phyloP scores from a whole-genome alignment of 345 rosid species.

The Capsella bursapastoris region DNA sequence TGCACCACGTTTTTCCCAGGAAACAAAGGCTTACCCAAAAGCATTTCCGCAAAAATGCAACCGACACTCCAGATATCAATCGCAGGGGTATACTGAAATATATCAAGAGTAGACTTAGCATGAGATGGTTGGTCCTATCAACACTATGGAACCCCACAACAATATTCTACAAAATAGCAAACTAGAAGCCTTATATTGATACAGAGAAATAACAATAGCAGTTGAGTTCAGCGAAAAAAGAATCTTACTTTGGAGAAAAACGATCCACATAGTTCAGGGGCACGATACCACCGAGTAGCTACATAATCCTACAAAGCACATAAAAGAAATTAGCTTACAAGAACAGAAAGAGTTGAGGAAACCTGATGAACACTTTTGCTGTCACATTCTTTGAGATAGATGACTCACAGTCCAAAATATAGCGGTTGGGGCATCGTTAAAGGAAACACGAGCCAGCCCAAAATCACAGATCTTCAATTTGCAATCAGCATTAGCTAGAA shows the following conservation, averaged over 20 bases:
- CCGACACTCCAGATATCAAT: conserved; percentile 99
- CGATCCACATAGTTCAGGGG: conserved; percentile 99
- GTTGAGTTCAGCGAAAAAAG: conserved; percentile 1
- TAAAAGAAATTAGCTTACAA: neutral
- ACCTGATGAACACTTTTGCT: neutral
- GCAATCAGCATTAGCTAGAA: conserved; percentile 99
- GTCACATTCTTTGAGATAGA: conserved; percentile 28
- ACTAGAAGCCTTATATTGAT: conserved; percentile 12
- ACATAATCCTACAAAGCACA: conserved; percentile 79
- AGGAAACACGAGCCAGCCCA: conserved; percentile 97
- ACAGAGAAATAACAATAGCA: conserved; percentile 6
- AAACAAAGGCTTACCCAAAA: conserved; percentile 87
- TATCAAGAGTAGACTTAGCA: conserved; percentile 18
- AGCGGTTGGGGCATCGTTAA: conserved; percentile 97
- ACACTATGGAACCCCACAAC: conserved; percentile 9
- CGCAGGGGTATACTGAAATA: conserved; percentile 86
- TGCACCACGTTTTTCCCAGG: conserved; percentile 98
- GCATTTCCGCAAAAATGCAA: conserved; percentile 99
- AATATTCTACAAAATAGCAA: neutral
- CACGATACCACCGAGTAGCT: conserved; percentile 99
- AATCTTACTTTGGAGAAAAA: conserved; percentile 92
- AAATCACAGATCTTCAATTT: conserved; percentile 97
- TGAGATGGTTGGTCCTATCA: conserved; percentile 22
- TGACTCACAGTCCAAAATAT: conserved; percentile 94
- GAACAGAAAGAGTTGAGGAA: neutral